Base-by-base conservation (phyloP, 2,329 filamentous ascomycete genomes). In the Calonectria pseudoturangicola region DNA sequence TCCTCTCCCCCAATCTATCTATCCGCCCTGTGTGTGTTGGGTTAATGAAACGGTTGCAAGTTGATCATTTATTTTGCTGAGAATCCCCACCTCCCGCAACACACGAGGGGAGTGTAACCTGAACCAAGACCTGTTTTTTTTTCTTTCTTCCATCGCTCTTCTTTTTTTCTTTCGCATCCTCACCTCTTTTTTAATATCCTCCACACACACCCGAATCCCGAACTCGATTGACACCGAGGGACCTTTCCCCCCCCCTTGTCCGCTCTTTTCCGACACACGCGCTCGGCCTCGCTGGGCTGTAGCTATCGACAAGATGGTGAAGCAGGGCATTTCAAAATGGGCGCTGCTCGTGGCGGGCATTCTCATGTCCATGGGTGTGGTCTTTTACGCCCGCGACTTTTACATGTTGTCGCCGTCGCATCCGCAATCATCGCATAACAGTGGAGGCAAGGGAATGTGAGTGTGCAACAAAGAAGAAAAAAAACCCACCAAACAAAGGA, bases 321-420 rank as follows among this genome's bases (percentile, higher is more conserved):
- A 47, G 39, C 51, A 58, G n/a, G 66, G 54, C 25, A 48, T 68
- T 27, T 58, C 58, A 43, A 68, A 65, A 65, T 72, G 64, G 39
- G 58, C 58, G 3, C 5, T 72, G 28, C 43, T 41, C 33, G 39
- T 56, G 28, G 64, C 60, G 2, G 70, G 36, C 13, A 21, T 56
- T 15, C 56, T 72, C 39, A 21, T 72, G 56, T 50, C 56, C 21
- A 64, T 67, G 43, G 70, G 64, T 18, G 41, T 72, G 30, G 25
- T 72, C 4, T 72, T 72, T 36, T 72, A 72, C 70, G 65, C 70
- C 16, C 70, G 51, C 33, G 45, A 50, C 13, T 68, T 72, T 13
- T 72, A 72, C 56, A 21, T 68, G 30, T 8, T 63, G 13, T 39
- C 64, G n/a, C 63, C 69, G 7, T 51, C 48, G 5, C 36, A 8